A percentile compares a stretch with the other conserved stretches of the same genome.
Evolutionary conservation across 768 basidiomycete genomes (phyloP).

Genomic region (Xerocomellus dryophilus): DNA sequence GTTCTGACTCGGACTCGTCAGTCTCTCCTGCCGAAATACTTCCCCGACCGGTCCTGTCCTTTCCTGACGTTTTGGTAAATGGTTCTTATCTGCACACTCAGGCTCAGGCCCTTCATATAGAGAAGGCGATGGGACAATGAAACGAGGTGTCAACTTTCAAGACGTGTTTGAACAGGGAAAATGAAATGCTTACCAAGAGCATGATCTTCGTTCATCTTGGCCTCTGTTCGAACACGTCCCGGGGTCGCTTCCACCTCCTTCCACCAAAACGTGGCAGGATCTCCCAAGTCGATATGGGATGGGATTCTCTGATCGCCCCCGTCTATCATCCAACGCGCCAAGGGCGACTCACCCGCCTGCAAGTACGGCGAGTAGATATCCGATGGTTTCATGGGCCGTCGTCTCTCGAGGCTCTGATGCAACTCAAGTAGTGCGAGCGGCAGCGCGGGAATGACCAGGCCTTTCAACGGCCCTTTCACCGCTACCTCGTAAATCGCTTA

Average conservation of each 20-base stretch:
- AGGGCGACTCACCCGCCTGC: conserved; percentile 1
- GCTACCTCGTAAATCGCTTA: background rate
- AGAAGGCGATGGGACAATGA: too few relatives aligned
- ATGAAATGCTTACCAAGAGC: background rate
- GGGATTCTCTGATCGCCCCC: background rate
- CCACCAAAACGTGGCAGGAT: conserved; percentile 15
- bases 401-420: background rate
- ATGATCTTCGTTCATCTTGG: background rate
- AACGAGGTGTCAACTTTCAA: too few relatives aligned
- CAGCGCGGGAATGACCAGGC: conserved; percentile 4
- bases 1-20: too few relatives aligned
- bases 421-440: conserved; percentile 5
- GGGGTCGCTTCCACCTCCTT: background rate
- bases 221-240: background rate
- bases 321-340: background rate
- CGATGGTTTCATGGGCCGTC: background rate
- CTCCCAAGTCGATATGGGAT: background rate
- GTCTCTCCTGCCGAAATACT: too few relatives aligned
- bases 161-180: too few relatives aligned
- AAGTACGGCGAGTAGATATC: conserved; percentile 3
- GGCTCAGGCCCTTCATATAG: too few relatives aligned
- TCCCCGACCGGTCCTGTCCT: too few relatives aligned
- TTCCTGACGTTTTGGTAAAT: too few relatives aligned
- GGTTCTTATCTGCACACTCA: too few relatives aligned
- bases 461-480: background rate